A percentile compares a stretch with the other conserved stretches of the same genome.
phyloP scores from a whole-genome alignment of 805 yeast genomes.

The Maudiozyma barnettii region DNA sequence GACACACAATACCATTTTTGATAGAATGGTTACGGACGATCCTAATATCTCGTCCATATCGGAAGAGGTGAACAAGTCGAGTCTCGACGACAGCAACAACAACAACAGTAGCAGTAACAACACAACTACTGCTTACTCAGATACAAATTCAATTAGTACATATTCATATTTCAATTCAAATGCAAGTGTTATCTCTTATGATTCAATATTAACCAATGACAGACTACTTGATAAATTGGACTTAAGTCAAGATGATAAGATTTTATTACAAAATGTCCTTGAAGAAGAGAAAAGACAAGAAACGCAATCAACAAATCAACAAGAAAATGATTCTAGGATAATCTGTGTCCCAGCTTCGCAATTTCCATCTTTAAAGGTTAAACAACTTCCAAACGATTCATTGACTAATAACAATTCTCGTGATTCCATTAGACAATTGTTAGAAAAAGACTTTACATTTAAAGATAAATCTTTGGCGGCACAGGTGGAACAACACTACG shows the following conservation, averaged over 20 bases:
- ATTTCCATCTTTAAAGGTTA: conserved; percentile 23
- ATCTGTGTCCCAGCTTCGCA: conserved; percentile 28
- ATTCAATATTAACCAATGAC: conserved; percentile 24
- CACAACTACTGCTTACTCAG: background rate
- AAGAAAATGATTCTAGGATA: conserved; percentile 7
- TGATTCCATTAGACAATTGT: conserved; percentile 2
- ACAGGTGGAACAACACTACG: conserved; percentile 23
- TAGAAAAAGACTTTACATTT: conserved; percentile 7
- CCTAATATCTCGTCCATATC: no score
- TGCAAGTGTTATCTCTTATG: conserved; percentile 22
- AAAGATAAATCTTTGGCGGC: conserved; percentile 14
- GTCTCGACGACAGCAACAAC: background rate
- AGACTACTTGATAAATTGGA: conserved; percentile 27
- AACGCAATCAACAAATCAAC: background rate
- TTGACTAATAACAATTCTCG: background rate
- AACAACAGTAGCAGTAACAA: background rate
- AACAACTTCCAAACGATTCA: background rate
- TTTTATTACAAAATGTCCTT: conserved; percentile 21
- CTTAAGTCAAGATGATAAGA: conserved; percentile 26
- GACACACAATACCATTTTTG: no score
- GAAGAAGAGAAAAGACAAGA: conserved; percentile 8
- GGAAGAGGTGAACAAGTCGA: background rate
- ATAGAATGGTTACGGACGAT: no score
- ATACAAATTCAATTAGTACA: conserved; percentile 1
- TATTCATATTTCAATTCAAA: conserved; percentile 5